A percentile compares a stretch with the other conserved stretches of the same genome.
Evolutionary conservation across 1,284 basidiomycete species (phyloP).

Genomic region (Vanrija humicola): DNA sequence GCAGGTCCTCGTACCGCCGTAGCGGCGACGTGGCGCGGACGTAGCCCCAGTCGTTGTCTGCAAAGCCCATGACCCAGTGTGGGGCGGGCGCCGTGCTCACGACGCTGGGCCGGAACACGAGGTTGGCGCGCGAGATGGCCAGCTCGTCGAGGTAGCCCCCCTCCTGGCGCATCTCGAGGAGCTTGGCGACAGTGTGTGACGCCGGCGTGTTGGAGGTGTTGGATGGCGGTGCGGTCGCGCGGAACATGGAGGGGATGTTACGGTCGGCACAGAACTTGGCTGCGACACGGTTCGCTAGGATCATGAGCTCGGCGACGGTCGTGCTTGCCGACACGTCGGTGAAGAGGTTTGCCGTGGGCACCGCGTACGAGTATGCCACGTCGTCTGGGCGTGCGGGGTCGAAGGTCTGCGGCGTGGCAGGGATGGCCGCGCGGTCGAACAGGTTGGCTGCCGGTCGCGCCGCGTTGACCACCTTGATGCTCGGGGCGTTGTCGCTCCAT

Average conservation of each 20-base stretch:
- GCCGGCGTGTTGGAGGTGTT: constrained; percentile 4
- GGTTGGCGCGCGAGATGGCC: background rate
- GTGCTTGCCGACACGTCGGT: constrained; percentile 24
- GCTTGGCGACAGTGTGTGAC: background rate
- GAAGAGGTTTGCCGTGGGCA: background rate
- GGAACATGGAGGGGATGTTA: constrained; percentile 64
- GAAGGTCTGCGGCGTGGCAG: constrained; percentile 25
- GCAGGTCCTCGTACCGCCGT: constrained; percentile 76
- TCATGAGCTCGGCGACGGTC: constrained; percentile 79
- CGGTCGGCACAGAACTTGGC: constrained; percentile 67
- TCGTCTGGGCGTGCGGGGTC: background rate
- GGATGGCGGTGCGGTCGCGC: constrained; percentile 52
- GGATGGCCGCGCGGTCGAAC: constrained; percentile 15
- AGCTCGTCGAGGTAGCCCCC: background rate
- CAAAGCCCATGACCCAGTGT: constrained; percentile 70
- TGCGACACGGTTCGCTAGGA: constrained; percentile 71
- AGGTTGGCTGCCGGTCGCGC: constrained; percentile 16
- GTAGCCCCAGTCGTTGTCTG: constrained; percentile 63
- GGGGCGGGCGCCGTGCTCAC: constrained; percentile 4
- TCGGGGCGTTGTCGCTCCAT: constrained; percentile 8
- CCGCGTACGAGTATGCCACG: constrained; percentile 2
- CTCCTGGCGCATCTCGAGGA: constrained; percentile 4
- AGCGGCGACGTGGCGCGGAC: constrained; percentile 82
- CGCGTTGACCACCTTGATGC: constrained; percentile 15
- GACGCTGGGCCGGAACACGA: background rate